Evolutionary conservation across 2,329 filamentous ascomycete genomes (phyloP).

Genomic region (Aspergillus clavatus): DNA sequence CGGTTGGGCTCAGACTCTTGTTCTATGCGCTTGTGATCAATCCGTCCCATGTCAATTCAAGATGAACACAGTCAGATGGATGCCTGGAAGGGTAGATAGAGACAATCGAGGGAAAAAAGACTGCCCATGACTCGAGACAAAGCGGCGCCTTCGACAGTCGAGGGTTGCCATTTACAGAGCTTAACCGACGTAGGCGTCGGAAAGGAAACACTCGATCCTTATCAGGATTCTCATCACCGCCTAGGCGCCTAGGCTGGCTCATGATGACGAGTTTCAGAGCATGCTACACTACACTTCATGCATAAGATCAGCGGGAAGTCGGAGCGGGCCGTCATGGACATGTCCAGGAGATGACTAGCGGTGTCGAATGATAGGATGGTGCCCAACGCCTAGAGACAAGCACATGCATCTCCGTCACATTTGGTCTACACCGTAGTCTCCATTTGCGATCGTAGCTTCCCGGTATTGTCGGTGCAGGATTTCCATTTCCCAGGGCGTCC

Average conservation of each 20-base stretch:
- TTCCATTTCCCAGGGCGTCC: constrained; percentile 1
- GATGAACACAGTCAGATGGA: background rate
- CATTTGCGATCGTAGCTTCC: constrained; percentile 16
- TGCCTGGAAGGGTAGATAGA: background rate
- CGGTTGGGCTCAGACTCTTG: background rate
- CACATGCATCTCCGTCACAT: constrained; percentile 19
- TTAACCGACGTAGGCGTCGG: background rate
- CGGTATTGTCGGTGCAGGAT: too few species aligned
- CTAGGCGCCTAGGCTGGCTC: background rate
- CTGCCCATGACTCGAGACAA: background rate
- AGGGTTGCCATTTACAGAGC: background rate
- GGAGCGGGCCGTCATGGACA: constrained; percentile 27
- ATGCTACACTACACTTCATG: constrained; percentile 19
- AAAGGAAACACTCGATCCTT: background rate
- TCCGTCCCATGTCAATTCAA: background rate
- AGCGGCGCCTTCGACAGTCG: background rate
- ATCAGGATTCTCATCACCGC: background rate
- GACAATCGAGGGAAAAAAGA: background rate
- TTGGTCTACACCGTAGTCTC: constrained; percentile 2
- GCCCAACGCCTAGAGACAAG: constrained; percentile 19
- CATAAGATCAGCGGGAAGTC: constrained; percentile 29
- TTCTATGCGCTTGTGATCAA: background rate
- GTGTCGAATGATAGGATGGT: constrained; percentile 11
- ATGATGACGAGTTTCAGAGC: constrained; percentile 2
- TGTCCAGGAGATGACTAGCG: constrained; percentile 21